Evolutionary conservation across 352 stramenopile genomes (phyloP).

Genomic region (Globisporangium abappressorium): DNA sequence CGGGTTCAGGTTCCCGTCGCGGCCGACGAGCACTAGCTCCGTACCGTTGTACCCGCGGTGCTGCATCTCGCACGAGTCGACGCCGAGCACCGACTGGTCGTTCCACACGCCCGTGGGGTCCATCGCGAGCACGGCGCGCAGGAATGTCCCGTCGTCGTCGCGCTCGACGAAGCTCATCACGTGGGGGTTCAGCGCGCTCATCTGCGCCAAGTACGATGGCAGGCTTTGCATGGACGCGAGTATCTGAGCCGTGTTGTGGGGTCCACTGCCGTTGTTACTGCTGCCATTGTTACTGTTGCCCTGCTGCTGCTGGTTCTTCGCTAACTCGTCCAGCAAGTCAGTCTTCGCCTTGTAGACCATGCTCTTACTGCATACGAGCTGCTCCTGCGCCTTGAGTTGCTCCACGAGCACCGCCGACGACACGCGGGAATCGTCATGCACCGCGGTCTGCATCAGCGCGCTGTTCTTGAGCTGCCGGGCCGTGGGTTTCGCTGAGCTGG

Average conservation of each 20-base stretch:
- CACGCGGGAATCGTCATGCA: slow-evolving; percentile 38
- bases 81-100: slow-evolving; percentile 34
- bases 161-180: slow-evolving; percentile 32
- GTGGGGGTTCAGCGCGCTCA: slow-evolving; percentile 35
- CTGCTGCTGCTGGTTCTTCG: slow-evolving; percentile 19
- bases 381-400: slow-evolving; percentile 27
- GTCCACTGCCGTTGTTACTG: not conserved
- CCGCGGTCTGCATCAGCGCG: slow-evolving; percentile 33
- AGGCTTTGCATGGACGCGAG: slow-evolving; percentile 28
- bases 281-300: not conserved
- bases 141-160: slow-evolving; percentile 20
- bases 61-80: slow-evolving; percentile 35
- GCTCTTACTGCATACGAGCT: slow-evolving; percentile 45
- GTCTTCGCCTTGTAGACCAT: slow-evolving; percentile 61
- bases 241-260: not conserved
- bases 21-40: slow-evolving; percentile 32
- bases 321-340: slow-evolving; percentile 40
- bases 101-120: slow-evolving; percentile 40
- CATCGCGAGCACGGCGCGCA: slow-evolving; percentile 37
- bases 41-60: slow-evolving; percentile 29
- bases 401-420: slow-evolving; percentile 38
- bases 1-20: slow-evolving; percentile 36
- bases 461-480: slow-evolving; percentile 41
- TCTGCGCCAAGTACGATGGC: slow-evolving; percentile 39
- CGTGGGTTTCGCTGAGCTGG: slow-evolving; percentile 39